Evolutionary conservation across 805 yeast species (phyloP), one percentile per base, ranked within the genome.

Genomic region (Ogataea corticis): DNA sequence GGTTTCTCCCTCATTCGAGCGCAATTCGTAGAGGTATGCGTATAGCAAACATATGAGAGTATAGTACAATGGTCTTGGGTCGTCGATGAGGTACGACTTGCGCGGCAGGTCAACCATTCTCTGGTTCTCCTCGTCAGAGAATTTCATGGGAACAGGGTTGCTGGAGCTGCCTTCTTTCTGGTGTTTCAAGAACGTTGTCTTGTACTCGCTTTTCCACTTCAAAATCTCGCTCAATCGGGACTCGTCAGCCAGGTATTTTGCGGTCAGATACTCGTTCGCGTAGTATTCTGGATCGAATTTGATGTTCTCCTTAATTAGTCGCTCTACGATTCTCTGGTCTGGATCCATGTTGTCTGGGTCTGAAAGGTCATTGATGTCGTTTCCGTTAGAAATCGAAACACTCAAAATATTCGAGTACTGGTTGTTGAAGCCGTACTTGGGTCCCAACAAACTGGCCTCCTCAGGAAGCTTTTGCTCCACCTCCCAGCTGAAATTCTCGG

Each of bases 261-360:
- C 70, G 75, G 82, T 78, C 35, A 79, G 65, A 49, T 79, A 81
- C 57, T 94, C 98, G 3, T 94, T 85, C 12, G 91, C 85, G 59
- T 92, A 92, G 64, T 87, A 87, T 50, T 87, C 97, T 0, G 88
- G 82, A 63, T 91, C 96, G 58, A 94, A 94, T 54, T 85, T 84
- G 46, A 79, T 77, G 44, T 77, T 75, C 51, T 89, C 96, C 44
- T 77, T 80, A 29, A 77, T 72, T 5, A 82, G 62, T 45, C 97
- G 68, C 56, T 84, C 90, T 50, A 75, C 67, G n/a, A 81, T 71
- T 41, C 96, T 67, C 27, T 81, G 86, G 33, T 69, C 72, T 0
- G 78, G 67, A 2, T 72, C 62, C 2, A 87, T 74, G 21, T 71
- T 70, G 57, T 92, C 98, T 0, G 97, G 96, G 50, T 85, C 85